These are phyloP conservation scores for Gracilaria vermiculophylla DNA, from an alignment of 23 red algal species.

Conservation along the genomic window DNA sequence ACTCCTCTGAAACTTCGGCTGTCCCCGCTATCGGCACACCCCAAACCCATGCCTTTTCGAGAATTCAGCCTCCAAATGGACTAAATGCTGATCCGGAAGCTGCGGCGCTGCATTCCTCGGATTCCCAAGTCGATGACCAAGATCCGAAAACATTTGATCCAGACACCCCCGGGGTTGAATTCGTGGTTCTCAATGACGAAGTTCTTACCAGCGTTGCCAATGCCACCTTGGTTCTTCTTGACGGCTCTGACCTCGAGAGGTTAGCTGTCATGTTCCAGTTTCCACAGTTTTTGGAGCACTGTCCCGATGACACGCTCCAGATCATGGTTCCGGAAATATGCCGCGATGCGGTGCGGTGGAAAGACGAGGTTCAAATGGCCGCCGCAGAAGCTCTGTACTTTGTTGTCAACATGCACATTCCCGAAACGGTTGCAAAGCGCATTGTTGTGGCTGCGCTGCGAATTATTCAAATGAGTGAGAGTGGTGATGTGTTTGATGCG, in stretches of 20 bases:
- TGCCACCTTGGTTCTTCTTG: conserved; percentile 77
- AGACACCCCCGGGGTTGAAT: conserved; percentile 61
- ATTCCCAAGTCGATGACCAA: conserved; percentile 1
- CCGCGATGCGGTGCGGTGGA: conserved; percentile 74
- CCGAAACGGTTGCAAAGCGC: conserved; percentile 65
- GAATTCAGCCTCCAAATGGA: conserved; percentile 1
- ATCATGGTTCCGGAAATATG: conserved; percentile 88
- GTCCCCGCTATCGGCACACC: neutral
- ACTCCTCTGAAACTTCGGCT: neutral
- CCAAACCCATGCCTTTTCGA: conserved; percentile 16
- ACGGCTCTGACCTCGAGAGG: conserved; percentile 80
- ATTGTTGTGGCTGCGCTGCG: conserved; percentile 75
- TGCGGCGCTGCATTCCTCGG: neutral
- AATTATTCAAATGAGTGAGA: conserved; percentile 74
- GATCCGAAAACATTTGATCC: conserved; percentile 30
- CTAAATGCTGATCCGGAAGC: conserved; percentile 14
- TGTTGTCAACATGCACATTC: conserved; percentile 76
- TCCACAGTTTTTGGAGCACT: conserved; percentile 91
- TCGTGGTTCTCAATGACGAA: conserved; percentile 81
- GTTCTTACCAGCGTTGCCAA: conserved; percentile 83
- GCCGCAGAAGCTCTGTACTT: conserved; percentile 87
- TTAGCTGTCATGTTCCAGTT: conserved; percentile 89
- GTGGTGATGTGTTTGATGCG: conserved; percentile 83
- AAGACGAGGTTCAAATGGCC: conserved; percentile 78
- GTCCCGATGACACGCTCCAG: conserved; percentile 72